Conservation (phyloP, 495 filamentous ascomycete genomes). For the Penicillium nucicola region DNA sequence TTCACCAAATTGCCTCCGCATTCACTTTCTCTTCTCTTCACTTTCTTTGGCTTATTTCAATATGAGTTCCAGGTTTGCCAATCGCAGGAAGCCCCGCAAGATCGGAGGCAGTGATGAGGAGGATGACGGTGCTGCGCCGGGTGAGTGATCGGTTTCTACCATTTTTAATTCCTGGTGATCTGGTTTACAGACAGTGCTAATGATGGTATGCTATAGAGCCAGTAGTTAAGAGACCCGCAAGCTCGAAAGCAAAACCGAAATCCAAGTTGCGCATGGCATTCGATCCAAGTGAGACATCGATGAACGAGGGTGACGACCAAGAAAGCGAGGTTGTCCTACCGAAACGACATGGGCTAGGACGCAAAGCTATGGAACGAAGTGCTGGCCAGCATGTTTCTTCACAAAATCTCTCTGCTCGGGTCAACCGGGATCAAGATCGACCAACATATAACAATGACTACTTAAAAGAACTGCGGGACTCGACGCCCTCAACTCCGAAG, state of each 20-base stretch:
- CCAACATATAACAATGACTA: constrained; percentile 86
- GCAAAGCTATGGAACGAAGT: constrained; percentile 69
- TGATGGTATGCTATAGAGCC: constrained; percentile 21
- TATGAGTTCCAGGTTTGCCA: constrained; percentile 65
- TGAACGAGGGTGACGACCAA: constrained; percentile 51
- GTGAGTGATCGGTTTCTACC: constrained; percentile 16
- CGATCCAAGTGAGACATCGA: constrained; percentile 57
- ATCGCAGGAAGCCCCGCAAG: constrained; percentile 70
- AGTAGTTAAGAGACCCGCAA: constrained; percentile 38
- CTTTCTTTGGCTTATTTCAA: constrained; percentile 41
- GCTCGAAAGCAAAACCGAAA: constrained; percentile 59
- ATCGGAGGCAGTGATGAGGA: constrained; percentile 69
- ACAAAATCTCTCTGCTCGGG: constrained; percentile 50
- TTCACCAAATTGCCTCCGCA: constrained; percentile 1
- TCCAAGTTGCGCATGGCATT: constrained; percentile 73
- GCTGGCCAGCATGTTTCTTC: constrained; percentile 53
- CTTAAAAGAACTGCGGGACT: constrained; percentile 76
- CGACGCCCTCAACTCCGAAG: constrained; percentile 76
- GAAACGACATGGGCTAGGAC: constrained; percentile 67
- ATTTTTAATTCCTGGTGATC: background rate
- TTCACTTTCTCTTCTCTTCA: background rate
- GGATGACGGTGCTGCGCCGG: constrained; percentile 36
- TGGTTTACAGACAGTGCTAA: constrained; percentile 11
- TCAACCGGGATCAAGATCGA: constrained; percentile 61
- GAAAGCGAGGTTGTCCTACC: constrained; percentile 59